A percentile compares a stretch with the other conserved stretches of the same genome.
These are phyloP conservation scores for Floccularia luteovirens DNA, from an alignment of 768 basidiomycete species.

Conservation along the genomic window DNA sequence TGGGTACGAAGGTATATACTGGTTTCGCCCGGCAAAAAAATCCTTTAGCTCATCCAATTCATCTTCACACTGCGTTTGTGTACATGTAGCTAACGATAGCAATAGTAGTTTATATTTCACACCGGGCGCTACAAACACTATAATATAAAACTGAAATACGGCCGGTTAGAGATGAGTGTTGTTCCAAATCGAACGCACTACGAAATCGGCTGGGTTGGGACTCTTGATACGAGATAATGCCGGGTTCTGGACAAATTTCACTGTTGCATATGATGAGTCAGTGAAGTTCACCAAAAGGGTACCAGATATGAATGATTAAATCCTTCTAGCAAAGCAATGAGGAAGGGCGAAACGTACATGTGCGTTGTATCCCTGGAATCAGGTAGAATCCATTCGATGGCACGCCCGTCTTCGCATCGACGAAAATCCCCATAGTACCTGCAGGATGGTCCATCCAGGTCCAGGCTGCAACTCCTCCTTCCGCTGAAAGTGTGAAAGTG, in stretches of 20 bases:
- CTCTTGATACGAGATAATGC: constrained; percentile 27
- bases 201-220: constrained; percentile 36
- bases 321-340: not conserved
- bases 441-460: constrained; percentile 55
- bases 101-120: too few species aligned
- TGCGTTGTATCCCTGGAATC: constrained; percentile 45
- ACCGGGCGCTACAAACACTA: too few species aligned
- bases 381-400: constrained; percentile 50
- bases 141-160: too few species aligned
- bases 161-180: constrained; percentile 30
- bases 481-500: constrained; percentile 44
- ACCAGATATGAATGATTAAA: too few species aligned
- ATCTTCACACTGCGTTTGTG: too few species aligned
- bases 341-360: constrained; percentile 23
- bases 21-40: too few species aligned
- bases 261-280: constrained; percentile 21
- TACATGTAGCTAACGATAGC: too few species aligned
- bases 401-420: constrained; percentile 29
- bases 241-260: constrained; percentile 30
- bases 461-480: constrained; percentile 47
- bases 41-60: too few species aligned
- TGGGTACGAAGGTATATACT: too few species aligned
- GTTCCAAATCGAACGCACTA: constrained; percentile 46
- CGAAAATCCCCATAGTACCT: constrained; percentile 46
- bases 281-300: too few species aligned